A percentile compares a stretch with the other conserved stretches of the same genome.
These are phyloP conservation scores for Yamagishiella unicocca DNA, from an alignment of 139 green algal species.

Conservation along the genomic window DNA sequence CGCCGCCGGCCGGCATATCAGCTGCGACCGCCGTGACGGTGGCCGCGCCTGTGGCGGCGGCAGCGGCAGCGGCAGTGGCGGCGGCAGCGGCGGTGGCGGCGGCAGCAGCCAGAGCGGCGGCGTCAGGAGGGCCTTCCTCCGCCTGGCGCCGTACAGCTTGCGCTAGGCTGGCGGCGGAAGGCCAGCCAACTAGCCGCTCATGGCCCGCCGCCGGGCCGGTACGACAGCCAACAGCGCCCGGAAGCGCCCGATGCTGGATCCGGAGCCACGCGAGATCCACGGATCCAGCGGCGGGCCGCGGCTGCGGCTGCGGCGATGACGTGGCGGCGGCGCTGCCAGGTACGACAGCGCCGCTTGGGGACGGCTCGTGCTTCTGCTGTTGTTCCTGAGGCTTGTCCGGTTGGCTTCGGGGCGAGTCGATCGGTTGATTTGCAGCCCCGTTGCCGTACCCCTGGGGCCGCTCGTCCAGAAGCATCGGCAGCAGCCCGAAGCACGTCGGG, in stretches of 20 bases:
- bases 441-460: not conserved
- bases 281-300: not conserved
- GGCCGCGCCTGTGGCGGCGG: not conserved
- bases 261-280: constrained; percentile 21
- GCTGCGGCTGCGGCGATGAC: not conserved
- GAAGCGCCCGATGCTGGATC: not conserved
- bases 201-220: not conserved
- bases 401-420: not conserved
- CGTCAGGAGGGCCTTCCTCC: not conserved
- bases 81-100: not conserved
- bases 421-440: not conserved
- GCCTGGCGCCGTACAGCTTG: not conserved
- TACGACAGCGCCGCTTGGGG: not conserved
- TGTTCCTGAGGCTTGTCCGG: not conserved
- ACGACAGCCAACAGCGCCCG: not conserved
- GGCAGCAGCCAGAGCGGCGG: not conserved
- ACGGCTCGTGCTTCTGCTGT: not conserved
- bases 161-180: not conserved
- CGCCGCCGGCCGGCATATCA: not conserved
- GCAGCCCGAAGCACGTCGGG: constrained; percentile 23
- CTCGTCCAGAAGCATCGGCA: not conserved
- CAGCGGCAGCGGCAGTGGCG: not conserved
- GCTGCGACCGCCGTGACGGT: not conserved
- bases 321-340: not conserved
- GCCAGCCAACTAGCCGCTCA: not conserved